Evolutionary conservation across 345 rosid species (phyloP).

Genomic region (Pistacia vera): DNA sequence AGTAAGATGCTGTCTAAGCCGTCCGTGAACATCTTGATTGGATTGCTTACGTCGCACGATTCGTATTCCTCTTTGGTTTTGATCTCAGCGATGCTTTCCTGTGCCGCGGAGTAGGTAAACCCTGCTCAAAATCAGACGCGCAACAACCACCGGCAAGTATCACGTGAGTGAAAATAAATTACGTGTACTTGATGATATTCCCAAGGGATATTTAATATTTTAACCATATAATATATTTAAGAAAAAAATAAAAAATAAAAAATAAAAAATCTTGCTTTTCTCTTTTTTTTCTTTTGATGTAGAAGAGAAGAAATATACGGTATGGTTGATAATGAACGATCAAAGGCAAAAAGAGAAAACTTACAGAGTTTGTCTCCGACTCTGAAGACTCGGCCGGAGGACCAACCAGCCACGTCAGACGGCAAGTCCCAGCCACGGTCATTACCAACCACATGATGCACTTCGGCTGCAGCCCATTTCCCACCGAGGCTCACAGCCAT

Average conservation of each 20-base stretch:
- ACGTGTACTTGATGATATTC: too few relatives aligned
- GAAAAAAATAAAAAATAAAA: background rate
- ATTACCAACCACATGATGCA: slow-evolving; percentile 66
- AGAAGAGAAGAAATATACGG: background rate
- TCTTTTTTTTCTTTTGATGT: background rate
- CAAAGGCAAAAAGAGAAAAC: slow-evolving; percentile 11
- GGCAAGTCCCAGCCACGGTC: slow-evolving; percentile 71
- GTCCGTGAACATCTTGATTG: slow-evolving; percentile 48
- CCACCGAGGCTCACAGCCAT: slow-evolving; percentile 22
- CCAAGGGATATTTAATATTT: too few relatives aligned
- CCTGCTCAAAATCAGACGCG: slow-evolving; percentile 27
- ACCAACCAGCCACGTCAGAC: slow-evolving; percentile 47
- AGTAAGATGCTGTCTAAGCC: slow-evolving; percentile 46
- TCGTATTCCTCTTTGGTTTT: slow-evolving; percentile 49
- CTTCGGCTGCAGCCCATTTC: slow-evolving; percentile 39
- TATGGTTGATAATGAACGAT: background rate
- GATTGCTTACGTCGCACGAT: slow-evolving; percentile 53
- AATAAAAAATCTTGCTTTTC: too few relatives aligned
- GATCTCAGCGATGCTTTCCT: slow-evolving; percentile 54
- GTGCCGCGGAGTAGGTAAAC: slow-evolving; percentile 56
- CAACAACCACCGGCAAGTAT: background rate
- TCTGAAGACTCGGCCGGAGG: slow-evolving; percentile 46
- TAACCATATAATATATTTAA: too few relatives aligned
- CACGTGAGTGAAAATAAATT: background rate
- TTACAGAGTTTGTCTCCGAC: slow-evolving; percentile 69